Evolutionary conservation across 2,329 filamentous ascomycete species (phyloP).

Genomic region (Pseudogymnoascus sp.): DNA sequence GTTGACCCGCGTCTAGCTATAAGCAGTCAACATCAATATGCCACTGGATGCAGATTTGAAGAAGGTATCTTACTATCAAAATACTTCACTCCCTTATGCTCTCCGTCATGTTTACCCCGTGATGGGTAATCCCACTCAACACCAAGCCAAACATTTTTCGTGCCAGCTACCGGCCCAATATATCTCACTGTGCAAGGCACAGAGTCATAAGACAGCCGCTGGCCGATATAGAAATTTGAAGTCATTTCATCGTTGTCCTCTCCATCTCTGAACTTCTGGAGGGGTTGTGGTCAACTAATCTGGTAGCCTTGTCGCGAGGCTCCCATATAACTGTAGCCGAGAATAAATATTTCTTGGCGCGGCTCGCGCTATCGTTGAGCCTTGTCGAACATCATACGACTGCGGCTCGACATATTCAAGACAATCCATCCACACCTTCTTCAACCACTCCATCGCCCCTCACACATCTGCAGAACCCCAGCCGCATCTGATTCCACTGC

Average conservation of each 20-base stretch:
- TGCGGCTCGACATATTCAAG: neutral
- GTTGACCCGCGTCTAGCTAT: slow-evolving; percentile 53
- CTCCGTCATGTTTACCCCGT: slow-evolving; percentile 85
- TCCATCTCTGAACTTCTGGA: neutral
- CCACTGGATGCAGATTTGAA: neutral
- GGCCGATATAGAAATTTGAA: slow-evolving; percentile 45
- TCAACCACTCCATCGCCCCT: neutral
- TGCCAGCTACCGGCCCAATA: slow-evolving; percentile 66
- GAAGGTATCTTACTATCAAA: slow-evolving; percentile 60
- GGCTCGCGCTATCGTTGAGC: neutral
- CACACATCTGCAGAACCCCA: neutral
- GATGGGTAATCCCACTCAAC: slow-evolving; percentile 91
- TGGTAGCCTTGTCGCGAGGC: slow-evolving; percentile 8
- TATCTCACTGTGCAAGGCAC: slow-evolving; percentile 80
- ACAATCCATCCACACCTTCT: neutral
- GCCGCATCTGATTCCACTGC: neutral
- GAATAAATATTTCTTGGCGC: slow-evolving; percentile 9
- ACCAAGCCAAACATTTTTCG: slow-evolving; percentile 74
- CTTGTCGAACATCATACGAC: slow-evolving; percentile 2
- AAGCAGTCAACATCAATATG: slow-evolving; percentile 6
- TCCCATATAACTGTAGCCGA: neutral
- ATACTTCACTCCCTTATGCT: slow-evolving; percentile 69
- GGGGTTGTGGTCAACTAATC: neutral
- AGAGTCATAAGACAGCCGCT: slow-evolving; percentile 72
- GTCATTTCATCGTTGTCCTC: slow-evolving; percentile 14